phyloP scores from a whole-genome alignment of 2,329 filamentous ascomycete genomes.

The Fusarium longipes region DNA sequence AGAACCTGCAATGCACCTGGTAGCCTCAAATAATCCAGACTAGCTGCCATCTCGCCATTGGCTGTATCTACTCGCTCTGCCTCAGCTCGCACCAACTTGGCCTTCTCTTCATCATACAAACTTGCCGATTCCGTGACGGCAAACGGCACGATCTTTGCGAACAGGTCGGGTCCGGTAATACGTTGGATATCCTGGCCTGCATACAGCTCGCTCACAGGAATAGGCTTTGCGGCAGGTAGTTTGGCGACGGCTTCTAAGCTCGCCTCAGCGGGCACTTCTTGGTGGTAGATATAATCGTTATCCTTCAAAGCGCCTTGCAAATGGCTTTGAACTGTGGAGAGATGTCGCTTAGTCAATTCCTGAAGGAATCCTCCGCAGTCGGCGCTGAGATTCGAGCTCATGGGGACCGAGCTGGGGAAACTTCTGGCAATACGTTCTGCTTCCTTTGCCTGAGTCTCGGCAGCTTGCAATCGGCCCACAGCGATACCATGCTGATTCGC shows the following conservation, averaged over 20 bases:
- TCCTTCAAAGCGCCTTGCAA: conserved; percentile 83
- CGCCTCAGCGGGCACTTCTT: conserved; percentile 87
- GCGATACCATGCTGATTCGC: conserved; percentile 87
- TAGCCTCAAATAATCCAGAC: conserved; percentile 90
- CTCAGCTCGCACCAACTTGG: conserved; percentile 92
- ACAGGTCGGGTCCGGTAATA: conserved; percentile 96
- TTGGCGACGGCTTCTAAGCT: conserved; percentile 86
- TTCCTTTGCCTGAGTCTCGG: conserved; percentile 81
- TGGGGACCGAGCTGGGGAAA: conserved; percentile 82
- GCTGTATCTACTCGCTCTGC: conserved; percentile 92
- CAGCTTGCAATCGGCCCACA: conserved; percentile 83
- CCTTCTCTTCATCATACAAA: conserved; percentile 98
- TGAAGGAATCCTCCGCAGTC: conserved; percentile 79
- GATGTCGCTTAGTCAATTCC: conserved; percentile 87
- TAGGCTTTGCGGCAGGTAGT: conserved; percentile 93
- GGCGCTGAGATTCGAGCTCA: conserved; percentile 83
- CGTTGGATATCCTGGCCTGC: conserved; percentile 96
- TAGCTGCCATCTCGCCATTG: conserved; percentile 95
- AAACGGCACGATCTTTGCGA: conserved; percentile 95
- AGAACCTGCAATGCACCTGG: conserved; percentile 90
- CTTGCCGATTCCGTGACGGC: conserved; percentile 96
- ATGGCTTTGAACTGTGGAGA: conserved; percentile 83
- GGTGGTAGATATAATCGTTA: conserved; percentile 99
- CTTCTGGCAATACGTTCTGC: conserved; percentile 79
- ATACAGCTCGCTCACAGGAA: conserved; percentile 95